Evolutionary conservation across 1,139 yeast genomes (phyloP), one percentile per base, ranked within the genome.

Genomic region (Pichia sp.): DNA sequence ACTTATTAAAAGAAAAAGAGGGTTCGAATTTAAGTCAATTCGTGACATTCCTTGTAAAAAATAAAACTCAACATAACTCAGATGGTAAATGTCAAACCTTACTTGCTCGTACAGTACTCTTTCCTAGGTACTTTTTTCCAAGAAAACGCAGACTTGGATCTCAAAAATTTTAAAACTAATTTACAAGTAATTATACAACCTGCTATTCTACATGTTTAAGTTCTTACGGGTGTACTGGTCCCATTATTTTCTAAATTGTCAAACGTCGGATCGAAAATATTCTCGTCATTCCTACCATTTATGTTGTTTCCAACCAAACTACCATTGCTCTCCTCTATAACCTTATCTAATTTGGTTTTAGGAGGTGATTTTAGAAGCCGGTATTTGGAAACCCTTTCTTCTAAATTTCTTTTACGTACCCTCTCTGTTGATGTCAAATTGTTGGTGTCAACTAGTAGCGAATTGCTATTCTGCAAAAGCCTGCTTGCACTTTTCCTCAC

Each of bases 401-500:
- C 59, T 16, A 59, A 38, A 43, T 58, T 51, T 47, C 50, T 49
- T 28, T 57, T 48, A 10, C 64, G 48, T n/a, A 58, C 57, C 29
- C 64, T 49, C 38, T 60, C 61, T 2, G 60, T 62, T 4, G 64
- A 60, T 9, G 55, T 49, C 0, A 49, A 10, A 31, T 31, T 31
- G 33, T 31, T 31, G 7, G 10, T 31, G 10, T 31, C 33, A 31
- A 31, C 10, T 8, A 31, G 9, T 10, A 31, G 7, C 7, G 33
- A 31, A 31, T 10, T 31, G 9, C 10, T 7, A 8, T 2, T 31
- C 10, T 31, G 33, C 10, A 31, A 31, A 8, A 31, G 33, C 10
- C 33, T 31, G 10, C 33, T 34, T 6, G 26, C 6, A 2, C 40
- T 39, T 28, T 40, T 33, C 23, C 45, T 40, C 5, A 39, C 16